Percentiles rank a stretch among this genome's conserved stretches.
phyloP scores from a whole-genome alignment of 2,329 filamentous ascomycete genomes.

The Xylaria arbuscula region DNA sequence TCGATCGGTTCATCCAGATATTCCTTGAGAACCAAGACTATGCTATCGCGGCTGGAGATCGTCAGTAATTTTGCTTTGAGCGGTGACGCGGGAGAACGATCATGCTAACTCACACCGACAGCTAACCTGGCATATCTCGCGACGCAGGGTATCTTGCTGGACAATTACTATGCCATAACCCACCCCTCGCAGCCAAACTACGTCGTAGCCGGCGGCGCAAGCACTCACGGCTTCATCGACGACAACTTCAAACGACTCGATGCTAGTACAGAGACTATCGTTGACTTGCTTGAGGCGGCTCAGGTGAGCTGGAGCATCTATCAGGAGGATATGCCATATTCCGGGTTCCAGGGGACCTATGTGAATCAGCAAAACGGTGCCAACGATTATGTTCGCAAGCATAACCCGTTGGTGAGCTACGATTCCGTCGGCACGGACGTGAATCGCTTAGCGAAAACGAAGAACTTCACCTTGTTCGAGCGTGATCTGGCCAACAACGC shows the following conservation, averaged over 20 bases:
- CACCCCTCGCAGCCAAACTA: constrained; percentile 73
- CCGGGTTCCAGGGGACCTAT: constrained; percentile 61
- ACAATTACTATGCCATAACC: constrained; percentile 64
- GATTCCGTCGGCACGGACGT: constrained; percentile 47
- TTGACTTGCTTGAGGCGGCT: constrained; percentile 61
- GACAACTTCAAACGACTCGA: constrained; percentile 62
- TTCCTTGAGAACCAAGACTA: constrained; percentile 72
- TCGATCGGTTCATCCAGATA: constrained; percentile 70
- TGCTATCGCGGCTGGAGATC: constrained; percentile 61
- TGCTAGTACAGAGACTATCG: constrained; percentile 58
- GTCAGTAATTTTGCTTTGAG: constrained; percentile 36
- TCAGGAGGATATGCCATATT: constrained; percentile 64
- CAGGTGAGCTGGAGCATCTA: constrained; percentile 63
- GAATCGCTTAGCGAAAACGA: constrained; percentile 48
- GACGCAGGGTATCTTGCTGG: constrained; percentile 65
- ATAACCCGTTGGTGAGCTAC: constrained; percentile 59
- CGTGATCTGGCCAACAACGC: constrained; percentile 43
- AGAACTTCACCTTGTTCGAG: constrained; percentile 50
- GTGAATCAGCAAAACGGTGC: constrained; percentile 64
- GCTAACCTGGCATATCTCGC: constrained; percentile 61
- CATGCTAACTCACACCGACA: constrained; percentile 31
- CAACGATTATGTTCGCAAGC: constrained; percentile 74
- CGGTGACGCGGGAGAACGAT: neutral
- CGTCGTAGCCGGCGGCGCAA: constrained; percentile 65
- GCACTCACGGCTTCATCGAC: constrained; percentile 66